phyloP scores from a whole-genome alignment of 345 rosid genomes.

The Firmiana major region DNA sequence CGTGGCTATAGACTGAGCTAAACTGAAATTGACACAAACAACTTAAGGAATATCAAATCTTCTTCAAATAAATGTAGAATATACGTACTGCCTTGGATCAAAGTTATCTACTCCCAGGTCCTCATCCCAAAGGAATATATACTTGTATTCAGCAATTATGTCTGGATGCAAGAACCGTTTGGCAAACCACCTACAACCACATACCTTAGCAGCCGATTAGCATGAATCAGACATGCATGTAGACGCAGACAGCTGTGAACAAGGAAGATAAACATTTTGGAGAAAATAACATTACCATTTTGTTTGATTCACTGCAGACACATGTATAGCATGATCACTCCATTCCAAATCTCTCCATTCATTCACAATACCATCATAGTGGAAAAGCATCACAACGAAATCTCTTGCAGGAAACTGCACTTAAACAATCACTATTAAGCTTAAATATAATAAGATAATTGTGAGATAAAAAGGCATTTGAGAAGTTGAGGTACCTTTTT shows the following conservation, averaged over 20 bases:
- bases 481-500: constrained; percentile 45
- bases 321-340: constrained; percentile 60
- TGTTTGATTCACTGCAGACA: constrained; percentile 77
- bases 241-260: background rate
- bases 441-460: background rate
- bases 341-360: constrained; percentile 69
- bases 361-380: constrained; percentile 76
- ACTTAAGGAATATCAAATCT: background rate
- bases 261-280: background rate
- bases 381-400: constrained; percentile 81
- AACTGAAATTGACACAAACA: background rate
- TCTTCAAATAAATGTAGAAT: background rate
- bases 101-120: constrained; percentile 84
- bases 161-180: constrained; percentile 94
- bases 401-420: constrained; percentile 61
- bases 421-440: background rate
- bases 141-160: constrained; percentile 68
- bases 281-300: constrained; percentile 54
- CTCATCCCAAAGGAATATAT: constrained; percentile 94
- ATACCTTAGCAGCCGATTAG: background rate
- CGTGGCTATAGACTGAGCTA: background rate
- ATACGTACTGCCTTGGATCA: constrained; percentile 53
- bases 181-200: constrained; percentile 82
- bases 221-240: background rate
- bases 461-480: background rate